Base-by-base conservation (phyloP, 2,329 filamentous ascomycete genomes). In the Fusarium agapanthi region DNA sequence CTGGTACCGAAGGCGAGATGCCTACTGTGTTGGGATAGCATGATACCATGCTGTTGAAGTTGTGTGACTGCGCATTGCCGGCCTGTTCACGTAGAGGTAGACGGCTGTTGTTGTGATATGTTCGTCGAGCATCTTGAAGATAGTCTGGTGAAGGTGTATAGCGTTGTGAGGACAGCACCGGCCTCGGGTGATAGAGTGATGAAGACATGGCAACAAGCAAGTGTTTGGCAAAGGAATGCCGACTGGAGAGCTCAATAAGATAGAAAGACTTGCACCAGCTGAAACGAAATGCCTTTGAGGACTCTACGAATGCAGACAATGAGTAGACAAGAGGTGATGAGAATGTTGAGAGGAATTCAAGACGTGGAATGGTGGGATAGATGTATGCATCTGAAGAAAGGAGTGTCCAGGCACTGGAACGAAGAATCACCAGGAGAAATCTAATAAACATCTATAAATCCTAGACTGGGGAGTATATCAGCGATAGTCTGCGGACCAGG, bases 1-100 rank as follows among this genome's bases (percentile, higher is more conserved):
- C 81, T 34, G 86, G 84, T 63, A 86, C 79, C 58, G 84, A 83
- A 59, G 82, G 84, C 61, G 83, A 85, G 75, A 85, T 78, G 70
- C 80, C 80, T 62, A 83, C 81, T 54, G 80, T 81, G 72, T 80
- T 83, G 72, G 81, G 83, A 79, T 85, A 84, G 78, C 84, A 86
- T 44, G 85, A 82, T 35, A 83, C 82, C 71, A 85, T 75, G 68
- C 82, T 77, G 70, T 82, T 82, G 80, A 81, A 83, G 78, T 51
- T 80, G 72, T 82, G 80, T 59, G 81, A 77, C 76, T 89, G 87
- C 51, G 84, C 81, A 78, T 89, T 89, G 75, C 85, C 84, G 18
- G 84, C 86, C 26, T 86, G 84, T 75, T 89, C 87, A 64, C 85
- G 82, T 41, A 89, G 83, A 35, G 88, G 87, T 67, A 84, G 81